Percentiles rank a stretch among this genome's conserved stretches.
Evolutionary conservation across 805 yeast species (phyloP).

Genomic region (Saccharomycopsis lassenensis): DNA sequence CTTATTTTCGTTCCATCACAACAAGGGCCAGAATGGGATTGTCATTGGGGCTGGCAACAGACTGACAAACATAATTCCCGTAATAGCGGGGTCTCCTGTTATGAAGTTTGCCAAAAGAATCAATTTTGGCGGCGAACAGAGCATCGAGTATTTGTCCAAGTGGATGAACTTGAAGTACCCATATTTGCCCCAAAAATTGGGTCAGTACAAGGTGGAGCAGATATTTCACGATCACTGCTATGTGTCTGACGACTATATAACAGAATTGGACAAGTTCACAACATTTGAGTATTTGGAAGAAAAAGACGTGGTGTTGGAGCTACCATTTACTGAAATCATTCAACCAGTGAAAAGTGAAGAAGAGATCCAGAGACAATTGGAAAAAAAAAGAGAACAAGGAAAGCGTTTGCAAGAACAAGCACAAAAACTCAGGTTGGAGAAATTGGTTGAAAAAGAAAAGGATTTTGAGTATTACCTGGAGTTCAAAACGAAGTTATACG

Average conservation of each 20-base stretch:
- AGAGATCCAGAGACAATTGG: slow-evolving; percentile 67
- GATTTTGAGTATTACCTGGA: slow-evolving; percentile 63
- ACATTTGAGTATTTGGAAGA: slow-evolving; percentile 52
- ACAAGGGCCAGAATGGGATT: slow-evolving; percentile 43
- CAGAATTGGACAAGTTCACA: slow-evolving; percentile 47
- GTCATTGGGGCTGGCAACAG: slow-evolving; percentile 79
- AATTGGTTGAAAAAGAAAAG: slow-evolving; percentile 66
- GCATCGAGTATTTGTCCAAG: slow-evolving; percentile 50
- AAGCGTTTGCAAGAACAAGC: slow-evolving; percentile 89
- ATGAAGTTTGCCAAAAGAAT: slow-evolving; percentile 65
- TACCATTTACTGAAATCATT: slow-evolving; percentile 59
- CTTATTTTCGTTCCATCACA: slow-evolving; percentile 64
- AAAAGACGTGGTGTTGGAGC: slow-evolving; percentile 72
- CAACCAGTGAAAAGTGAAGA: slow-evolving; percentile 73
- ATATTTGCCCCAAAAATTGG: slow-evolving; percentile 69
- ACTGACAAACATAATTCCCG: slow-evolving; percentile 74
- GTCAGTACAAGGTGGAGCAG: slow-evolving; percentile 49
- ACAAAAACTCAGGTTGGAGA: slow-evolving; percentile 70
- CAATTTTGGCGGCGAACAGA: slow-evolving; percentile 83
- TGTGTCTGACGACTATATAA: slow-evolving; percentile 54
- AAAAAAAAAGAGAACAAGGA: slow-evolving; percentile 76
- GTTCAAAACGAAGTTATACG: slow-evolving; percentile 38
- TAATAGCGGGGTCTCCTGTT: slow-evolving; percentile 56
- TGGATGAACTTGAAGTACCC: slow-evolving; percentile 79
- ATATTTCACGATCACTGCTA: slow-evolving; percentile 72